Conservation (phyloP, 306 rosid genomes). For the Senna tora region DNA sequence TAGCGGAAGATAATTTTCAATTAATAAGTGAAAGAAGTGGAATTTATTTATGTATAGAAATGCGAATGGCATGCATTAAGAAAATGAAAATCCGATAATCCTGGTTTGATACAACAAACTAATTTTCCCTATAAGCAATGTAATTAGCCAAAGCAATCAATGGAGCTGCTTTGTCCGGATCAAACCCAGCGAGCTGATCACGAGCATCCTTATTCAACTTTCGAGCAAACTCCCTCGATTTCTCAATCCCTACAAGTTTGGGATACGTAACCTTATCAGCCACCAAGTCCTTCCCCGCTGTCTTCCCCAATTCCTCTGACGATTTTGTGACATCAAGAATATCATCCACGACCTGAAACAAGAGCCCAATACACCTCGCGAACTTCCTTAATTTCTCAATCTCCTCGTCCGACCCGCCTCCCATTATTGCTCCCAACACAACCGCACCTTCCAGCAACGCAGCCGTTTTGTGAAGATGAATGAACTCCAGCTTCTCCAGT, state of each 20-base stretch:
- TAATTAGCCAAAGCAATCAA: conserved; percentile 67
- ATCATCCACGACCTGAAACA: conserved; percentile 89
- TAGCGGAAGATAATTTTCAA: too few species aligned
- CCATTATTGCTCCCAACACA: conserved; percentile 69
- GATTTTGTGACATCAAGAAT: conserved; percentile 80
- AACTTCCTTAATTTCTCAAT: conserved; percentile 61
- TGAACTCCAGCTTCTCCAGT: conserved; percentile 59
- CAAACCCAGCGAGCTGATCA: conserved; percentile 57
- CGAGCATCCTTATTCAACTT: conserved; percentile 58
- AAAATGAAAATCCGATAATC: background rate
- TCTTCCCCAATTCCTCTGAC: conserved; percentile 74
- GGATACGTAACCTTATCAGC: conserved; percentile 83
- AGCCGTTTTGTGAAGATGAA: conserved; percentile 74
- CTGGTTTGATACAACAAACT: background rate
- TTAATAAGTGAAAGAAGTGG: background rate
- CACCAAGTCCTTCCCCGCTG: conserved; percentile 81
- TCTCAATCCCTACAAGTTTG: conserved; percentile 65
- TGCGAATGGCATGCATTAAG: background rate
- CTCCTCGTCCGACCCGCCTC: conserved; percentile 61
- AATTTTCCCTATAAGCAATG: conserved; percentile 67
- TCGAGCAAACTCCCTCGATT: conserved; percentile 66
- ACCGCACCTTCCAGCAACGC: conserved; percentile 66
- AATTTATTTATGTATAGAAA: background rate
- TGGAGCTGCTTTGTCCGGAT: conserved; percentile 58
- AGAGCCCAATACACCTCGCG: conserved; percentile 63